phyloP scores from a whole-genome alignment of 805 yeast genomes.

The Pichia nakasei region DNA sequence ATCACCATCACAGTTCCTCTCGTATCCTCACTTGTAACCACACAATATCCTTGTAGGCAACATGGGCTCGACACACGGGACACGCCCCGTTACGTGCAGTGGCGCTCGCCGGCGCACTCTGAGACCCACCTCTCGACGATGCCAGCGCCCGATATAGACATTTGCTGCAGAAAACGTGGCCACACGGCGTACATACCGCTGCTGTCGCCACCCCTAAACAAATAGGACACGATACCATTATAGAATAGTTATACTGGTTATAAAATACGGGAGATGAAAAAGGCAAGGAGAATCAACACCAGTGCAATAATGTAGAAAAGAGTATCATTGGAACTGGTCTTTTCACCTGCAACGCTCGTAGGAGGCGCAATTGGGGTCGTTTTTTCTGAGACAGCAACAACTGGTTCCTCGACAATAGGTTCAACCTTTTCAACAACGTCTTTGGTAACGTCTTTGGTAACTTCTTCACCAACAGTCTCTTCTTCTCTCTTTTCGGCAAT shows the following conservation, averaged over 20 bases:
- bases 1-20: not conserved
- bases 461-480: not conserved
- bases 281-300: not conserved
- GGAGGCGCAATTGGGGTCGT: not conserved
- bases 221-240: conserved; percentile 39
- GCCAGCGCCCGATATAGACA: conserved; percentile 45
- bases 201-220: conserved; percentile 46
- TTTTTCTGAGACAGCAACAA: too few relatives aligned
- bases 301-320: not conserved
- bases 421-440: not conserved
- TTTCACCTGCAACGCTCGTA: not conserved
- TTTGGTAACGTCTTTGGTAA: not conserved
- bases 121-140: conserved; percentile 28
- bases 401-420: too few relatives aligned
- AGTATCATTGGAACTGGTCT: not conserved
- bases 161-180: conserved; percentile 47
- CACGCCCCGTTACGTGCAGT: conserved; percentile 19
- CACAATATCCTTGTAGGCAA: conserved; percentile 24
- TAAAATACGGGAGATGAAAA: not conserved
- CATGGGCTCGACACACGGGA: conserved; percentile 26
- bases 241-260: not conserved
- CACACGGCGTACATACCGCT: conserved; percentile 46
- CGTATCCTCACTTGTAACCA: conserved; percentile 19
- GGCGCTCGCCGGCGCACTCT: not conserved
- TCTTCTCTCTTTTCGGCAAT: conserved; percentile 21